phyloP scores from a whole-genome alignment of 108 stramenopile genomes.

The Nannochloropsis gaditana region DNA sequence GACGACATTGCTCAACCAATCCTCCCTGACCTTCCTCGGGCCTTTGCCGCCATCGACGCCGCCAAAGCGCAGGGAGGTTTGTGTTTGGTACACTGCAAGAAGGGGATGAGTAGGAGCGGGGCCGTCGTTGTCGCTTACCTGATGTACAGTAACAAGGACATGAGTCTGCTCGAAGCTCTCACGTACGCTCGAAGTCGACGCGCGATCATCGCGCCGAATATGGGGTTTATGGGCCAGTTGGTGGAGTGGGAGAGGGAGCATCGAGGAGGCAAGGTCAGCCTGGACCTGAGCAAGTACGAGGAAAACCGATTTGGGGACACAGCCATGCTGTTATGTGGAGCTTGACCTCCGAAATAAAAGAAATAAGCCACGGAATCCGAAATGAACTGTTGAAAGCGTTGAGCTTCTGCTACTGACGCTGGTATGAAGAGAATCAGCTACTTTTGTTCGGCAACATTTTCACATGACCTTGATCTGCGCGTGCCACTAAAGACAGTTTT shows the following conservation, averaged over 20 bases:
- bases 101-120: neutral
- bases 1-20: neutral
- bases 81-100: neutral
- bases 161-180: neutral
- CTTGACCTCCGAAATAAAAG: neutral
- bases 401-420: too few species aligned
- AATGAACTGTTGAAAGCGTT: too few species aligned
- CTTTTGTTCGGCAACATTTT: too few species aligned
- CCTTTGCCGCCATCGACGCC: neutral
- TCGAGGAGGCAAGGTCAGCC: neutral
- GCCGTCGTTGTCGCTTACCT: neutral
- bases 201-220: neutral
- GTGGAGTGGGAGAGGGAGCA: constrained; percentile 2
- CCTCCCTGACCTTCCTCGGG: constrained; percentile 1
- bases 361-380: too few species aligned
- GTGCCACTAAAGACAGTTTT: too few species aligned
- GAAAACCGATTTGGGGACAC: neutral
- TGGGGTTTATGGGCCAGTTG: neutral
- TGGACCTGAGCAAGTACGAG: neutral
- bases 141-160: neutral
- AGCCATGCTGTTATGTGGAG: constrained; percentile 15
- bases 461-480: too few species aligned
- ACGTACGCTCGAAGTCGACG: neutral
- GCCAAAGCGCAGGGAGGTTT: neutral
- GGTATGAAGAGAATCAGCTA: too few species aligned